Evolutionary conservation across 352 stramenopile genomes (phyloP), one percentile per base, ranked within the genome.

Genomic region (Pythium monospermum): DNA sequence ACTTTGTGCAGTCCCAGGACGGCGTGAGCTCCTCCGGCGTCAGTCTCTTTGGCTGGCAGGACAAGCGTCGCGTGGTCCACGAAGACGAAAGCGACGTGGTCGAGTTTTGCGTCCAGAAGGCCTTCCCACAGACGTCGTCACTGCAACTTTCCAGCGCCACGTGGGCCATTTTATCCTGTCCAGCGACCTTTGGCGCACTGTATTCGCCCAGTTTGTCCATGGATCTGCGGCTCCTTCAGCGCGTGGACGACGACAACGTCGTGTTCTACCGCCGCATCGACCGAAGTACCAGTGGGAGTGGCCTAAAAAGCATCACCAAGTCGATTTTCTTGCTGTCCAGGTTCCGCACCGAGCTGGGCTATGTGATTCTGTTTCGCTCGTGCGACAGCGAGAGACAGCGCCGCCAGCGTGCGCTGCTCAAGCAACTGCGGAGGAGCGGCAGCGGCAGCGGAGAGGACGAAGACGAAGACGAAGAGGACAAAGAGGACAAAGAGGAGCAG

Each of bases 171-270:
- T 36, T 78, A 12, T 67, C 66, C 4, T 64, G 50, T 0, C 57
- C 70, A 5, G 57, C 27, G 38, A 54, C 49, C 5, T 36, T 78
- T 19, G 37, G 44, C 13, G 50, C 49, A 1, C 58, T 87, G 11
- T 84, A 83, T 55, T 84, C 76, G 39, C 56, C 72, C 1, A 58
- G 59, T 25, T 33, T 65, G 25, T 46, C 38, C 1, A 70, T 84
- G 47, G 58, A 64, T 25, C 39, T 83, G n/a, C 66, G 49, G 3
- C 56, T 77, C 37, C 69, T 79, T 47, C 71, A 85, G 53, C 48
- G 68, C 33, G 64, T 87, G 1, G 71, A 87, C 59, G 73, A 80
- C 10, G 62, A 83, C 53, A 87, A 82, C 49, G 60, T 87, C 15
- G 60, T 85, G 39, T 68, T 69, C 45, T 73, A 76, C 49, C 71